phyloP scores from a whole-genome alignment of 345 rosid species.

The Moringa oleifera region DNA sequence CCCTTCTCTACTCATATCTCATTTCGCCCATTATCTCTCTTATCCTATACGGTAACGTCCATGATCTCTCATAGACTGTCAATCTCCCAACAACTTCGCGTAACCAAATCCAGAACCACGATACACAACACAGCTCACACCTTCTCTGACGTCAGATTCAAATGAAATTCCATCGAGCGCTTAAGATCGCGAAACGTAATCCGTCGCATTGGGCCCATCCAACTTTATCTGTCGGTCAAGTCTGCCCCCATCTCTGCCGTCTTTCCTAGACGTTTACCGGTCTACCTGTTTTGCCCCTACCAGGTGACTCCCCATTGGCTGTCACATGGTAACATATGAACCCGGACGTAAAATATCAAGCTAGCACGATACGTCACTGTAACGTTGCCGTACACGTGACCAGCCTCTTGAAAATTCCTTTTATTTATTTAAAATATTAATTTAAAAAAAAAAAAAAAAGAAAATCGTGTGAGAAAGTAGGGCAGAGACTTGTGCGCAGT shows the following conservation, averaged over 20 bases:
- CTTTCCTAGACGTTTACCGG: no score
- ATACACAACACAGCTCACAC: no score
- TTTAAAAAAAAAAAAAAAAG: no score
- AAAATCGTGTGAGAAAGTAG: neutral
- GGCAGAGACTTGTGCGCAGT: slow-evolving; percentile 10
- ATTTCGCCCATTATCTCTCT: neutral
- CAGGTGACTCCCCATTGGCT: no score
- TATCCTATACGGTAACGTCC: neutral
- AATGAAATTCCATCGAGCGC: neutral
- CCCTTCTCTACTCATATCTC: neutral
- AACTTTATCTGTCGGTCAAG: no score
- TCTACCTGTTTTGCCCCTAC: no score
- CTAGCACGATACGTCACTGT: slow-evolving; percentile 11
- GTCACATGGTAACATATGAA: neutral
- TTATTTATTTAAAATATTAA: neutral
- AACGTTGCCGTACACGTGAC: slow-evolving; percentile 25
- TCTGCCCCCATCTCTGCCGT: no score
- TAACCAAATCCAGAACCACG: no score
- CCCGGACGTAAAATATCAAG: neutral
- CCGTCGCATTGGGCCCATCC: no score
- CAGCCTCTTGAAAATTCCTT: neutral
- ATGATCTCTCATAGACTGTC: neutral
- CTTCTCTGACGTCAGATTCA: no score
- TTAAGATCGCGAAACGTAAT: no score
- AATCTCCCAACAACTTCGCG: neutral